Evolutionary conservation across 2,329 filamentous ascomycete species (phyloP).

Genomic region (Penicillium sp.): DNA sequence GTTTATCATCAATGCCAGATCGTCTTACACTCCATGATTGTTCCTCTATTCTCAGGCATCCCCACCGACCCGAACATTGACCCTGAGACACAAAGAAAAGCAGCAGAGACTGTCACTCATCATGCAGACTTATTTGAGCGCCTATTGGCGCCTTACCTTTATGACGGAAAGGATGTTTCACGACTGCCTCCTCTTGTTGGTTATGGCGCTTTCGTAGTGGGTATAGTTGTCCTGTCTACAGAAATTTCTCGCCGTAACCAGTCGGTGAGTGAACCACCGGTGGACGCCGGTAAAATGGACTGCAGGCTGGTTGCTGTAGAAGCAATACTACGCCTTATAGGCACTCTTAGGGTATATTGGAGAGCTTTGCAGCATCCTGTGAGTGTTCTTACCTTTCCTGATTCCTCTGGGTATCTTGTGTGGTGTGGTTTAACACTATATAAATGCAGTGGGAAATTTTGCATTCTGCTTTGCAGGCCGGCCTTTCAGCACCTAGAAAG

Average conservation of each 20-base stretch:
- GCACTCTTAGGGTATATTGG: background rate
- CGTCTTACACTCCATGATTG: background rate
- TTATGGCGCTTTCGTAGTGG: slow-evolving; percentile 4
- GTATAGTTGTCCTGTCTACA: background rate
- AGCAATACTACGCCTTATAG: background rate
- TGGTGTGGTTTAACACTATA: too few relatives aligned
- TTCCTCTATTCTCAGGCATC: slow-evolving; percentile 1
- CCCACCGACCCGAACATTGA: background rate
- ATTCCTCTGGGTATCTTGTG: too few relatives aligned
- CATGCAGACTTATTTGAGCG: background rate
- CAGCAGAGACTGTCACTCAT: background rate
- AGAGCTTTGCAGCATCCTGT: slow-evolving; percentile 1
- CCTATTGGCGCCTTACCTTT: slow-evolving; percentile 2
- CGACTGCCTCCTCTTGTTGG: slow-evolving; percentile 1
- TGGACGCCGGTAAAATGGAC: background rate
- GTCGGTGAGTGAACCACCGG: background rate
- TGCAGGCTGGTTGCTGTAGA: background rate
- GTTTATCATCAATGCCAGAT: slow-evolving; percentile 7
- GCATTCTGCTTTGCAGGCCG: background rate
- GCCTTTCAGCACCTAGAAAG: background rate
- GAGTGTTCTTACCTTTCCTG: background rate
- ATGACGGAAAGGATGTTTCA: background rate
- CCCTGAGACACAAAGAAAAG: background rate
- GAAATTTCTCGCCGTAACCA: background rate
- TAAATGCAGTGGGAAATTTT: background rate